Conservation (phyloP, 2,329 filamentous ascomycete genomes). For the Purpureocillium lavendulum region DNA sequence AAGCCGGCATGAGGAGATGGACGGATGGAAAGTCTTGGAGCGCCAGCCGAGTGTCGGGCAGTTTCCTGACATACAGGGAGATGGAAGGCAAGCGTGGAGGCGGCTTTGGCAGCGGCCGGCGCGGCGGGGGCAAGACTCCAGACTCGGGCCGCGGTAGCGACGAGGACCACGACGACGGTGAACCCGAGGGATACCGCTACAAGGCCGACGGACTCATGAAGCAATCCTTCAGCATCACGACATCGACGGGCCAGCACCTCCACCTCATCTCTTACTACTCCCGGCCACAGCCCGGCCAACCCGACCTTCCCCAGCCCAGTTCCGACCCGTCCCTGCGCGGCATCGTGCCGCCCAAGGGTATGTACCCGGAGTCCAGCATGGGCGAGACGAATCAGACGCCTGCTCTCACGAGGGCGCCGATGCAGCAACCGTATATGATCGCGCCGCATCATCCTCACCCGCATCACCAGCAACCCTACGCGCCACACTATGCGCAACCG, state of each 20-base stretch:
- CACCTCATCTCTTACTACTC: constrained; percentile 98
- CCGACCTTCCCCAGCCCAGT: constrained; percentile 72
- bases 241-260: constrained; percentile 77
- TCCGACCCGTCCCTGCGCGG: constrained; percentile 71
- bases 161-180: constrained; percentile 75
- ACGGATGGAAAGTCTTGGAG: constrained; percentile 99
- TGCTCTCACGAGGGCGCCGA: constrained; percentile 68
- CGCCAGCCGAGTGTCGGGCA: constrained; percentile 91
- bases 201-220: constrained; percentile 98
- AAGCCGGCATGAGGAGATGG: constrained; percentile 97
- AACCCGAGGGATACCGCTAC: constrained; percentile 86
- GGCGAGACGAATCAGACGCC: constrained; percentile 77
- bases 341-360: constrained; percentile 82
- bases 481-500: constrained; percentile 31
- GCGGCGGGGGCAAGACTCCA: constrained; percentile 65
- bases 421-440: constrained; percentile 37
- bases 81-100: constrained; percentile 98
- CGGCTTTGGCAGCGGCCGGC: constrained; percentile 52
- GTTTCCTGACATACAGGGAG: constrained; percentile 93
- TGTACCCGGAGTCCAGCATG: constrained; percentile 94
- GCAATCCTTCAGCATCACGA: constrained; percentile 98
- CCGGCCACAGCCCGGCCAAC: constrained; percentile 63
- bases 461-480: constrained; percentile 22
- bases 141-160: constrained; percentile 76
- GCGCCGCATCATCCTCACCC: constrained; percentile 22